Conservation (phyloP, 2,329 filamentous ascomycete genomes). For the Pseudopithomyces maydicus region DNA sequence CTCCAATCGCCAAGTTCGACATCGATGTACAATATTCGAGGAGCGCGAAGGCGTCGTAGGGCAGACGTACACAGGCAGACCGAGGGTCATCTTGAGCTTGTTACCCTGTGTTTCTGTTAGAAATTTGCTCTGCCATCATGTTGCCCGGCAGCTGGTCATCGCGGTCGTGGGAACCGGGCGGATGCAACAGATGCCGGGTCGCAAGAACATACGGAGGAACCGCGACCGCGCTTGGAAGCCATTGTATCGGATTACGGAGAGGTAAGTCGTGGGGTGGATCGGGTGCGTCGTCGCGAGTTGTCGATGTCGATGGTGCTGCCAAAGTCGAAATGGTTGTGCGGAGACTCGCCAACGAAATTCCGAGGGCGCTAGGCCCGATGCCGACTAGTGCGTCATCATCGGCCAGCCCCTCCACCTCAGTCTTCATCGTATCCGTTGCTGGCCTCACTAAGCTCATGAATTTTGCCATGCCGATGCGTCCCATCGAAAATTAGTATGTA, state of each 20-base stretch:
- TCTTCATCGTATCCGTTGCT: background rate
- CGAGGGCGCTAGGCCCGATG: background rate
- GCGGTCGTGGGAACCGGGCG: too few relatives aligned
- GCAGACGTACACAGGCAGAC: slow-evolving; percentile 94
- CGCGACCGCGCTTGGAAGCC: slow-evolving; percentile 42
- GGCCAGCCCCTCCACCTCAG: background rate
- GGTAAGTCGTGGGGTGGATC: slow-evolving; percentile 21
- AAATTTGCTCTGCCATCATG: background rate
- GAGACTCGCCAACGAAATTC: slow-evolving; percentile 6
- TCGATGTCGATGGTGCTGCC: slow-evolving; percentile 13
- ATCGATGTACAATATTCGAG: background rate
- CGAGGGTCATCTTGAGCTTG: slow-evolving; percentile 99
- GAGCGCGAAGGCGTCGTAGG: slow-evolving; percentile 22
- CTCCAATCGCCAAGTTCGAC: background rate
- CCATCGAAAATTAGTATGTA: too few relatives aligned
- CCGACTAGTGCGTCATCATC: background rate
- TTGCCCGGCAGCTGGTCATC: background rate
- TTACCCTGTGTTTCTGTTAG: slow-evolving; percentile 69
- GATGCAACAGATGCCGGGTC: too few relatives aligned
- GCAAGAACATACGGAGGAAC: slow-evolving; percentile 30
- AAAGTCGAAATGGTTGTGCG: slow-evolving; percentile 7
- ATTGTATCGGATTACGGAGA: slow-evolving; percentile 41
- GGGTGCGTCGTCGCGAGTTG: slow-evolving; percentile 38
- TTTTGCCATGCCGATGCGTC: too few relatives aligned
- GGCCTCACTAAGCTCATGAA: too few relatives aligned